These are phyloP conservation scores for Xylariaceae sp. DNA, from an alignment of 2,329 filamentous ascomycete genomes.

Conservation along the genomic window DNA sequence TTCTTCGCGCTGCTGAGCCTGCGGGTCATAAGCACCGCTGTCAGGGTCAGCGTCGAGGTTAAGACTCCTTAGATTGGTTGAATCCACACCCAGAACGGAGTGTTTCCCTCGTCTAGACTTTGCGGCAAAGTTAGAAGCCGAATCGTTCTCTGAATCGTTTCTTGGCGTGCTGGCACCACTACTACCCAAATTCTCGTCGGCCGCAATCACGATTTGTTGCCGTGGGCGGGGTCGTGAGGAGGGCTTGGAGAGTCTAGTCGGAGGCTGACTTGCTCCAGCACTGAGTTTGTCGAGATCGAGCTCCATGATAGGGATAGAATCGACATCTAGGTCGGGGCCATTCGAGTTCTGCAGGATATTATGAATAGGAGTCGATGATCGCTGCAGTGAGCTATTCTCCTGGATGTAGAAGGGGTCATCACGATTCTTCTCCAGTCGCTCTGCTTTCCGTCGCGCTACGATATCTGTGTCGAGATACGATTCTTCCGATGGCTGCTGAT, in stretches of 20 bases:
- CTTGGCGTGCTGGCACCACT: slow-evolving; percentile 47
- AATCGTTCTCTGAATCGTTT: slow-evolving; percentile 53
- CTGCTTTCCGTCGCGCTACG: slow-evolving; percentile 67
- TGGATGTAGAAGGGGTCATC: slow-evolving; percentile 96
- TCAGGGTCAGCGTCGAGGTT: slow-evolving; percentile 56
- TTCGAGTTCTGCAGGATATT: slow-evolving; percentile 70
- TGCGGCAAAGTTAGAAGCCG: slow-evolving; percentile 44
- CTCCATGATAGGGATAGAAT: slow-evolving; percentile 94
- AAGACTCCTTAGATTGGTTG: slow-evolving; percentile 71
- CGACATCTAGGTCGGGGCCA: slow-evolving; percentile 78
- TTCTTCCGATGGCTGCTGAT: slow-evolving; percentile 59
- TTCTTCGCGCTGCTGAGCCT: slow-evolving; percentile 70
- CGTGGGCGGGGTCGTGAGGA: slow-evolving; percentile 41
- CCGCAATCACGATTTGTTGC: slow-evolving; percentile 63
- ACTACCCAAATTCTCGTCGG: slow-evolving; percentile 66
- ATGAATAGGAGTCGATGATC: slow-evolving; percentile 72
- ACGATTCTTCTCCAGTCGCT: slow-evolving; percentile 75
- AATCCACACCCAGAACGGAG: slow-evolving; percentile 78
- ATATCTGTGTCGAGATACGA: slow-evolving; percentile 70
- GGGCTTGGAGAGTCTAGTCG: slow-evolving; percentile 23
- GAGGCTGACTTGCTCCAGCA: slow-evolving; percentile 29
- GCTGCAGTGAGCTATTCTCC: slow-evolving; percentile 48
- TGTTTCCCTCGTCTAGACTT: slow-evolving; percentile 51
- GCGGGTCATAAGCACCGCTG: slow-evolving; percentile 49
- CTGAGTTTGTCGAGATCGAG: slow-evolving; percentile 66